These are phyloP conservation scores for Ormosia semicastrata DNA, from an alignment of 306 rosid species.

Conservation along the genomic window DNA sequence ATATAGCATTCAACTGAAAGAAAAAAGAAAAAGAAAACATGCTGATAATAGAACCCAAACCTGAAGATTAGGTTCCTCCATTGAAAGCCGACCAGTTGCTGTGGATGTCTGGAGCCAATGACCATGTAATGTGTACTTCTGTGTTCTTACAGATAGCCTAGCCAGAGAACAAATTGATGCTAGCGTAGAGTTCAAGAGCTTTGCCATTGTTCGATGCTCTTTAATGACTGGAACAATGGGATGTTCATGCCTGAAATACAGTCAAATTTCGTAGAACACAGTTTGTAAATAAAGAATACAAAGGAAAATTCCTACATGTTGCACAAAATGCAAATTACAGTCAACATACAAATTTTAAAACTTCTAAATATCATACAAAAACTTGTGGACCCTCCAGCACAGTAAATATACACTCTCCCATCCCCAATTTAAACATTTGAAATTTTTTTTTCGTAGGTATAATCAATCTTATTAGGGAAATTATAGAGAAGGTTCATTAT, in stretches of 20 bases:
- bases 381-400: not conserved
- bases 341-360: not conserved
- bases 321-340: not conserved
- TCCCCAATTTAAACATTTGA: not conserved
- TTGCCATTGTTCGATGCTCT: slow-evolving; percentile 90
- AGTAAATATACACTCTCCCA: not conserved
- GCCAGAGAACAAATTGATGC: slow-evolving; percentile 91
- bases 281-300: slow-evolving; percentile 6
- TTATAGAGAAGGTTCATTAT: not conserved
- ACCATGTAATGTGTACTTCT: slow-evolving; percentile 87
- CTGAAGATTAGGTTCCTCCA: slow-evolving; percentile 99
- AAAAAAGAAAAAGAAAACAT: slow-evolving; percentile 7
- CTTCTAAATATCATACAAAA: not conserved
- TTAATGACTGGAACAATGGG: slow-evolving; percentile 91
- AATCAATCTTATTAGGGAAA: not conserved
- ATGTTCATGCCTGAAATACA: slow-evolving; percentile 85
- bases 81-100: slow-evolving; percentile 97
- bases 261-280: not conserved
- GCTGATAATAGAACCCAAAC: slow-evolving; percentile 42
- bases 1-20: not conserved
- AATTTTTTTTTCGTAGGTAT: not conserved
- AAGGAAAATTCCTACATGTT: not conserved
- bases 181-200: slow-evolving; percentile 84
- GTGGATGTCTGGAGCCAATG: slow-evolving; percentile 98
- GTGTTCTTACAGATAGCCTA: slow-evolving; percentile 67